These are phyloP conservation scores for Euphrasia confusa DNA, from an alignment of 257 asterid genomes.

Conservation along the genomic window DNA sequence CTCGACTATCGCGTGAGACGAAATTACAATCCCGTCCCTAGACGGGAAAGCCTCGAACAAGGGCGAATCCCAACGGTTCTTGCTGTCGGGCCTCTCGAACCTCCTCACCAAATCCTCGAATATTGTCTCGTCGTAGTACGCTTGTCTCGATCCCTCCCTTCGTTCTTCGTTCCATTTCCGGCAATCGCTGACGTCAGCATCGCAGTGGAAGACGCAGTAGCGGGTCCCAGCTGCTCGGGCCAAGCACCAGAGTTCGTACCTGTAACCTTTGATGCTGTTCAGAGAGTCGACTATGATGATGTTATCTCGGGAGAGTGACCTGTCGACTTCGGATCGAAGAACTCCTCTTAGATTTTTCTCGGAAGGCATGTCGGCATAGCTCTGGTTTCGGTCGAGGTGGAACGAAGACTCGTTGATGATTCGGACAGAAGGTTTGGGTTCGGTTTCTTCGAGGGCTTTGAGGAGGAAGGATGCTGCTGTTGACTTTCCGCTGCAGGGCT, in stretches of 20 bases:
- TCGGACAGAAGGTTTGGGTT: conserved; percentile 55
- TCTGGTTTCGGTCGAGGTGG: conserved; percentile 80
- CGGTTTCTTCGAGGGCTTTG: conserved; percentile 76
- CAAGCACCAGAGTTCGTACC: conserved; percentile 95
- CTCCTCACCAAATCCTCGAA: conserved; percentile 79
- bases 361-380: conserved; percentile 77
- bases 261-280: conserved; percentile 94
- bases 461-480: conserved; percentile 65
- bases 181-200: conserved; percentile 51
- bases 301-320: conserved; percentile 72
- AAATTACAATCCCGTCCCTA: conserved; percentile 57
- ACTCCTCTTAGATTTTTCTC: conserved; percentile 92
- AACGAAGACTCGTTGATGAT: conserved; percentile 71
- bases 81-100: conserved; percentile 90
- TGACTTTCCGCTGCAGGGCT: conserved; percentile 94
- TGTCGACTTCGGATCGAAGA: conserved; percentile 90
- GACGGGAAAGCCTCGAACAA: conserved; percentile 76
- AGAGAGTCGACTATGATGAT: conserved; percentile 82
- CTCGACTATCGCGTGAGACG: conserved; percentile 58
- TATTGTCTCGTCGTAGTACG: conserved; percentile 59
- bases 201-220: conserved; percentile 82
- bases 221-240: conserved; percentile 96
- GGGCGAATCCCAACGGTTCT: conserved; percentile 96
- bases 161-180: conserved; percentile 77
- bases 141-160: conserved; percentile 38